These are phyloP conservation scores for Pholiota molesta DNA, from an alignment of 768 basidiomycete genomes.

Conservation along the genomic window DNA sequence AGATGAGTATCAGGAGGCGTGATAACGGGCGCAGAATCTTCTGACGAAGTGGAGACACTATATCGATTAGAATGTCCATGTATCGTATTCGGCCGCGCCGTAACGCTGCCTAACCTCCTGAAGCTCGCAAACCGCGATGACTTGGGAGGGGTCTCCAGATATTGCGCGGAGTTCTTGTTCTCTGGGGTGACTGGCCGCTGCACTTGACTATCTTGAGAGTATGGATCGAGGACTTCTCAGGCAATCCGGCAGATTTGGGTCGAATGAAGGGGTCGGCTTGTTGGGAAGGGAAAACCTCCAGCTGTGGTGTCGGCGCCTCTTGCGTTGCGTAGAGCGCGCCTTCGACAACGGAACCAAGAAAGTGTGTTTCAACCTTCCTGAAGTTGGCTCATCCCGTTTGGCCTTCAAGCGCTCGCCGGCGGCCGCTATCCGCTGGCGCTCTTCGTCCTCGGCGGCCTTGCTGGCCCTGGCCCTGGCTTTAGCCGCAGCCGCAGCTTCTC, in stretches of 20 bases:
- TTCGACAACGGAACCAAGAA: conserved; percentile 37
- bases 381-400: conserved; percentile 28
- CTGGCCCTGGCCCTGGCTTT: conserved; percentile 18
- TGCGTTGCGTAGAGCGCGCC: conserved; percentile 25
- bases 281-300: background rate
- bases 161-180: conserved; percentile 21
- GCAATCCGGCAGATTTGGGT: conserved; percentile 18
- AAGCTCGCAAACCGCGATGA: conserved; percentile 54
- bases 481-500: conserved; percentile 19
- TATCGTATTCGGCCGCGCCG: conserved; percentile 30
- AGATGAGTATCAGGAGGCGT: conserved; percentile 57
- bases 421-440: conserved; percentile 26
- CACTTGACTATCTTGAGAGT: background rate
- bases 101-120: conserved; percentile 47
- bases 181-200: conserved; percentile 23
- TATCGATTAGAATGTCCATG: conserved; percentile 45
- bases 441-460: conserved; percentile 23
- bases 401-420: conserved; percentile 27
- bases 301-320: conserved; percentile 25
- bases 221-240: conserved; percentile 7
- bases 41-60: conserved; percentile 64
- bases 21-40: conserved; percentile 63
- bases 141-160: conserved; percentile 51
- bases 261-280: conserved; percentile 7
- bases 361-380: conserved; percentile 34